Evolutionary conservation across 225 moss, liverwort and hornwort species (phyloP).

Genomic region (Rhytidiadelphus loreus): DNA sequence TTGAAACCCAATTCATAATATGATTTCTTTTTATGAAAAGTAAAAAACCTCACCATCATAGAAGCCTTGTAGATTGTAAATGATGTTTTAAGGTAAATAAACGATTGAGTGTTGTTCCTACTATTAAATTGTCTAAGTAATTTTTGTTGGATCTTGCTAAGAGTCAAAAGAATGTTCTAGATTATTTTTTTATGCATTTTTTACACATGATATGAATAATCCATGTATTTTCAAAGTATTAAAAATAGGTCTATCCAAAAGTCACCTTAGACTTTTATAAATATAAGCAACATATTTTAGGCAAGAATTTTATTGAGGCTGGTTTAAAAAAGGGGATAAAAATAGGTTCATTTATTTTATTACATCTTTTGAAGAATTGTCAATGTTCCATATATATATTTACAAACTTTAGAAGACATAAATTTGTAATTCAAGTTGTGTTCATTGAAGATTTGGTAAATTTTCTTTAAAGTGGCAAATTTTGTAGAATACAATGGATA

Average conservation of each 20-base stretch:
- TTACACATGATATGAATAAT: background rate
- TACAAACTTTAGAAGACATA: no score
- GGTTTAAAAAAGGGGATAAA: background rate
- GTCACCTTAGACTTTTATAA: background rate
- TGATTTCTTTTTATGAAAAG: background rate
- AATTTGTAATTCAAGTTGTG: background rate
- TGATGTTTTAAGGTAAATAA: no score
- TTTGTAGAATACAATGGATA: no score
- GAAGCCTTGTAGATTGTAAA: background rate
- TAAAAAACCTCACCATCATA: no score
- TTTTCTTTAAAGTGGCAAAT: background rate
- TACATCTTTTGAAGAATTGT: background rate
- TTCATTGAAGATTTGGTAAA: background rate
- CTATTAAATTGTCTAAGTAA: no score
- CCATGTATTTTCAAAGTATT: background rate
- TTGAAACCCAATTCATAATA: background rate
- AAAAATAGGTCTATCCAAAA: background rate
- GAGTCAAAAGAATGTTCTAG: accelerated
- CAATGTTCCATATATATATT: no score
- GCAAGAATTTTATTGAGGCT: background rate
- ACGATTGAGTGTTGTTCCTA: accelerated
- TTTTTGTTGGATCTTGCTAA: background rate
- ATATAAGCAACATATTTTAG: background rate
- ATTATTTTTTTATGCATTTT: background rate
- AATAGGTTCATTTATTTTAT: background rate